Conservation (phyloP, 257 asterid genomes). For the Gardenia jasminoides region DNA sequence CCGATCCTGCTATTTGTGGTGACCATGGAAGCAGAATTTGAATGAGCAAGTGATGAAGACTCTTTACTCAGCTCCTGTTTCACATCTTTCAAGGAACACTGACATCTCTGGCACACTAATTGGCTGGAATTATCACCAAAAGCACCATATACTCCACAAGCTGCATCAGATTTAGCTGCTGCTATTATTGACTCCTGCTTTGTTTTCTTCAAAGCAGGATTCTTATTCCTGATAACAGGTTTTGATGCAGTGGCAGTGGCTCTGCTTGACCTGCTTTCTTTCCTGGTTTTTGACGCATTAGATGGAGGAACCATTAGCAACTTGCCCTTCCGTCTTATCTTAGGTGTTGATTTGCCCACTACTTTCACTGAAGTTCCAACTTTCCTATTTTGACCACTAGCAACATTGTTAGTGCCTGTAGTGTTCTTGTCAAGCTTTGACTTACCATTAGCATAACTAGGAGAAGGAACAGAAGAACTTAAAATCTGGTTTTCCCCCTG, state of each 20-base stretch:
- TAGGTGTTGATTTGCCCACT: conserved; percentile 48
- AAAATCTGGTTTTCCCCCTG: conserved; percentile 33
- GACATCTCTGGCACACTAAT: conserved; percentile 77
- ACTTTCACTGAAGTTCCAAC: conserved; percentile 36
- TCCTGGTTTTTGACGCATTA: conserved; percentile 42
- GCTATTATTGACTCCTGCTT: conserved; percentile 38
- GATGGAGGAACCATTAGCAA: conserved; percentile 50
- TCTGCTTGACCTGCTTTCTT: conserved; percentile 46
- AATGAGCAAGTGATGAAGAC: conserved; percentile 18
- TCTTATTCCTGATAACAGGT: conserved; percentile 64
- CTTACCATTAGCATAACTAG: conserved; percentile 18
- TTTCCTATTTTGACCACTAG: conserved; percentile 30
- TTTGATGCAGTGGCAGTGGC: conserved; percentile 49
- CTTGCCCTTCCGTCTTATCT: conserved; percentile 53
- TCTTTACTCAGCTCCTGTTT: conserved; percentile 34
- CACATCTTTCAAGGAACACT: conserved; percentile 56
- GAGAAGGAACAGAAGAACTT: conserved; percentile 24
- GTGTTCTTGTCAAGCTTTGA: conserved; percentile 27
- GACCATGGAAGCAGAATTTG: conserved; percentile 23
- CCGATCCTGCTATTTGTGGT: conserved; percentile 21
- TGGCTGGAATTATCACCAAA: conserved; percentile 32
- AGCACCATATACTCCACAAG: conserved; percentile 27
- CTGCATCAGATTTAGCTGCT: conserved; percentile 22
- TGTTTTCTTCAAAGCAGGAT: conserved; percentile 45
- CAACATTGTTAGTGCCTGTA: conserved; percentile 29